Percentiles rank a stretch among this genome's conserved stretches.
phyloP scores from a whole-genome alignment of 345 rosid genomes.

The Populus simonii region DNA sequence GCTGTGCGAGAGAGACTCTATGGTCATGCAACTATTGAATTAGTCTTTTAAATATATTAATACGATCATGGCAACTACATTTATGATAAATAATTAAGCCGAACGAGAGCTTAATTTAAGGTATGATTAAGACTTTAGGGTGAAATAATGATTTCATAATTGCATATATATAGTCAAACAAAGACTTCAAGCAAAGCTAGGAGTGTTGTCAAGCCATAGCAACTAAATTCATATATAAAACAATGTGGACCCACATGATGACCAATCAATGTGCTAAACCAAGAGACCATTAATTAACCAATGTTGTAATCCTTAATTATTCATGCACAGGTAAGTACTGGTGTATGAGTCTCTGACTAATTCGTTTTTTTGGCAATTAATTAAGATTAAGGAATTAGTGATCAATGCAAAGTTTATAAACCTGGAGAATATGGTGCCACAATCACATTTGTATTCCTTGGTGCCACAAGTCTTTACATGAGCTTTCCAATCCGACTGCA shows the following conservation, averaged over 20 bases:
- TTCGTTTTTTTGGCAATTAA: not conserved
- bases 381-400: not conserved
- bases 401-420: constrained; percentile 1
- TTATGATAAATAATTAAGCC: not conserved
- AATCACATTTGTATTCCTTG: constrained; percentile 62
- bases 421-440: constrained; percentile 65
- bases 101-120: not conserved
- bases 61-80: not conserved
- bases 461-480: constrained; percentile 68
- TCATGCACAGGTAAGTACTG: not conserved
- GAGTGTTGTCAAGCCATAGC: not conserved
- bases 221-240: not conserved
- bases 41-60: not conserved
- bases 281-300: constrained; percentile 1
- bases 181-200: constrained; percentile 12
- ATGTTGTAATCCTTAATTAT: not conserved
- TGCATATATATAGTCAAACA: constrained; percentile 16
- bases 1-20: not conserved
- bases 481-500: constrained; percentile 66
- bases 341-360: not conserved
- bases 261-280: not conserved
- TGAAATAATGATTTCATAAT: constrained; percentile 12
- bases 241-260: not conserved
- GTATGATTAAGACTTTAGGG: not conserved
- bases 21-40: not conserved